These are phyloP conservation scores for Acacia crassicarpa DNA, from an alignment of 306 rosid genomes.

Conservation along the genomic window DNA sequence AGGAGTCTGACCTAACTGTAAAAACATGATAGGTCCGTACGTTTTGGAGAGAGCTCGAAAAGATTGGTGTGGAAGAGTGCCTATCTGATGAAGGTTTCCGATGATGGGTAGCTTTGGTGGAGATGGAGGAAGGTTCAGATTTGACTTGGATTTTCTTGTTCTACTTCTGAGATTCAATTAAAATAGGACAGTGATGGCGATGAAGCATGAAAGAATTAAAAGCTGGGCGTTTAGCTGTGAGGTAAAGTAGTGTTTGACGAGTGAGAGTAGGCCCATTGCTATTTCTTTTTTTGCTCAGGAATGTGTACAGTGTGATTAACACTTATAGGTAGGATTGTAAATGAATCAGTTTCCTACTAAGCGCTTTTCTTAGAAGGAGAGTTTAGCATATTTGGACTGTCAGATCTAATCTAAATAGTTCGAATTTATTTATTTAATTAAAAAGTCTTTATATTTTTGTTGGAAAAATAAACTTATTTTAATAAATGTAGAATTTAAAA, in stretches of 20 bases:
- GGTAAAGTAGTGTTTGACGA: not conserved
- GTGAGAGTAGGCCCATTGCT: not conserved
- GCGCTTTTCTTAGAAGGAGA: too few relatives aligned
- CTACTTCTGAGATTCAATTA: not conserved
- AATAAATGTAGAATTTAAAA: too few relatives aligned
- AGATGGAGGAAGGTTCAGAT: too few relatives aligned
- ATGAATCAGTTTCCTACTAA: too few relatives aligned
- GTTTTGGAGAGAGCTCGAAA: not conserved
- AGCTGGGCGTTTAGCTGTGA: not conserved
- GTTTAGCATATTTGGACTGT: too few relatives aligned
- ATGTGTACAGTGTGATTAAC: too few relatives aligned
- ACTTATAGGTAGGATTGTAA: too few relatives aligned
- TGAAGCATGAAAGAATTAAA: not conserved
- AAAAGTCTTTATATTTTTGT: too few relatives aligned
- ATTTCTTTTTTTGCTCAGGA: too few relatives aligned
- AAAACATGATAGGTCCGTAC: slow-evolving; percentile 25
- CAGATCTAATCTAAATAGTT: too few relatives aligned
- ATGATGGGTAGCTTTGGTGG: not conserved
- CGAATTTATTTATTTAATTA: too few relatives aligned
- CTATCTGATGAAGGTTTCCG: not conserved
- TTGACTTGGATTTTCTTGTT: not conserved
- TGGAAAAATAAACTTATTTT: too few relatives aligned
- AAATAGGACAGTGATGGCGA: not conserved
- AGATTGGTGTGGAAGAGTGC: not conserved
- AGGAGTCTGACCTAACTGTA: slow-evolving; percentile 37